These are phyloP conservation scores for Capsicum pubescens DNA, from an alignment of 257 asterid genomes.

Conservation along the genomic window DNA sequence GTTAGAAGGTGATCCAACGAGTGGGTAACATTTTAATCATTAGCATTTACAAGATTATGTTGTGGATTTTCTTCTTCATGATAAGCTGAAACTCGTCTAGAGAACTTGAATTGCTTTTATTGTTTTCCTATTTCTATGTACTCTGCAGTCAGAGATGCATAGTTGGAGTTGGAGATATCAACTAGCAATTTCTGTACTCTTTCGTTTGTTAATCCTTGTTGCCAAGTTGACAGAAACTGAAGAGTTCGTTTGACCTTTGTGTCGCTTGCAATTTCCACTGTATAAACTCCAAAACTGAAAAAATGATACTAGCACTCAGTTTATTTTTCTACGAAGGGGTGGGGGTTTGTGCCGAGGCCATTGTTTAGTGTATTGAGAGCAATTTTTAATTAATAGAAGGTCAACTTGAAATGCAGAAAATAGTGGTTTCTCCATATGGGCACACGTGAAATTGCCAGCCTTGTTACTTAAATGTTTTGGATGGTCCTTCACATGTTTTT, in stretches of 20 bases:
- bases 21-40: background rate
- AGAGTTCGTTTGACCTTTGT: constrained; percentile 18
- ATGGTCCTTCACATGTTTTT: background rate
- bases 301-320: background rate
- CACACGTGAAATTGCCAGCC: constrained; percentile 30
- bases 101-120: background rate
- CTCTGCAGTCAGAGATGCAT: background rate
- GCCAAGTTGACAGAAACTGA: background rate
- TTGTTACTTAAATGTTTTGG: background rate
- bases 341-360: background rate
- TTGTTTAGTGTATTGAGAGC: background rate
- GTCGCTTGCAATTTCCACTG: background rate
- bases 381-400: background rate
- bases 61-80: background rate
- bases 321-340: background rate
- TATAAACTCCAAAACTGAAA: background rate
- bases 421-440: constrained; percentile 11
- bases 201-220: background rate
- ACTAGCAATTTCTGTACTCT: background rate
- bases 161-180: background rate
- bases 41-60: background rate
- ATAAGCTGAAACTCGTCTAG: background rate
- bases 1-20: background rate
- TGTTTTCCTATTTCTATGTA: background rate
- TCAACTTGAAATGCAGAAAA: constrained; percentile 26